Conservation (phyloP, 441 rosid species). For the Gossypium armourianum region DNA sequence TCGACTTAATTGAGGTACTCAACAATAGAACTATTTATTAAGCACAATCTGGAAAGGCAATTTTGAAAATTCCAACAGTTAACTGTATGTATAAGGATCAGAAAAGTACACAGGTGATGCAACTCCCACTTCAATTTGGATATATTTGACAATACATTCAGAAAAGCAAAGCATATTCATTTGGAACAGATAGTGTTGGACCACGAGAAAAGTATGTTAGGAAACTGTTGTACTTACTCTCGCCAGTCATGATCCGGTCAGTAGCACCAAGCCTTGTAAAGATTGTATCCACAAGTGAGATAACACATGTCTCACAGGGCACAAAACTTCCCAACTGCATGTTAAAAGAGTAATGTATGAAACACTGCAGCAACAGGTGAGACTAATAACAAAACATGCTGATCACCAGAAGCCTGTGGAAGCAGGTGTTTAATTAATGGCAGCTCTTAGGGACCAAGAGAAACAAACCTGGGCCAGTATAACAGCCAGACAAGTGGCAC, state of each 20-base stretch:
- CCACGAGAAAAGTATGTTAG: neutral
- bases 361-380: neutral
- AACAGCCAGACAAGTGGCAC: slow-evolving; percentile 80
- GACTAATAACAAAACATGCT: neutral
- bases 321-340: slow-evolving; percentile 87
- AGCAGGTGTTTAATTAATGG: neutral
- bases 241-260: slow-evolving; percentile 91
- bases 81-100: neutral
- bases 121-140: neutral
- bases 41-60: neutral
- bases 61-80: neutral
- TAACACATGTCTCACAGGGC: slow-evolving; percentile 54
- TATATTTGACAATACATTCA: neutral
- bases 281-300: slow-evolving; percentile 71
- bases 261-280: slow-evolving; percentile 91
- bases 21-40: neutral
- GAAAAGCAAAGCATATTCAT: neutral
- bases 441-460: slow-evolving; percentile 6
- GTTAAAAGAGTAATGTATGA: slow-evolving; percentile 2
- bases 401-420: neutral
- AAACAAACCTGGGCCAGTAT: slow-evolving; percentile 72
- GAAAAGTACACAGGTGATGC: neutral
- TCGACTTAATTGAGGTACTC: neutral
- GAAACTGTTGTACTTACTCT: slow-evolving; percentile 45
- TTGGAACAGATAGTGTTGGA: neutral